Percentiles rank a stretch among this genome's conserved stretches.
Evolutionary conservation across 2,329 filamentous ascomycete genomes (phyloP).

Genomic region (Aspergillus uvarum): DNA sequence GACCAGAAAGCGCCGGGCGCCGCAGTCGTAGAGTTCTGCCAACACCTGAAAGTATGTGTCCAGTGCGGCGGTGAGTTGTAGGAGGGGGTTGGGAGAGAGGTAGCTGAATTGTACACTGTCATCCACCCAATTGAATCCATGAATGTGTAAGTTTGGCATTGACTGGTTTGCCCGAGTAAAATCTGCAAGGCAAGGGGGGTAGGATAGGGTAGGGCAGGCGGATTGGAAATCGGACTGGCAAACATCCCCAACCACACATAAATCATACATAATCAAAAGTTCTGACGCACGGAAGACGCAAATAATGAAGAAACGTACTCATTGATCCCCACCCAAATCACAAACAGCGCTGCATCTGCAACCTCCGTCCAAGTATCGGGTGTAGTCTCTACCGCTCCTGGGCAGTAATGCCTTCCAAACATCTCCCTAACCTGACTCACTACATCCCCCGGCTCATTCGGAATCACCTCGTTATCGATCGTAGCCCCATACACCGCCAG

Average conservation of each 20-base stretch:
- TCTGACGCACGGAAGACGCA: not conserved
- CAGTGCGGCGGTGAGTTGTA: not conserved
- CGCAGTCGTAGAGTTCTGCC: constrained; percentile 1
- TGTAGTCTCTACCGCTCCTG: not conserved
- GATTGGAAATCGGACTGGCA: not conserved
- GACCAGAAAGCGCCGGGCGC: constrained; percentile 4
- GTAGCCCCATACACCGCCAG: constrained; percentile 10
- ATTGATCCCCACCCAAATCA: not conserved
- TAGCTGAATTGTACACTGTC: not conserved
- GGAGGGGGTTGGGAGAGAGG: not conserved
- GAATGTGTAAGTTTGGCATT: too few relatives aligned
- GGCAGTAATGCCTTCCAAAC: not conserved
- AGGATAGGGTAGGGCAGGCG: too few relatives aligned
- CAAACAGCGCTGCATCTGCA: not conserved
- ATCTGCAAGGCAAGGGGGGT: not conserved
- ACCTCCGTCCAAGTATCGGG: not conserved
- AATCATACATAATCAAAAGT: too few relatives aligned
- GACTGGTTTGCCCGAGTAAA: not conserved
- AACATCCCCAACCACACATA: too few relatives aligned
- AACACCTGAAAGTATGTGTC: constrained; percentile 1
- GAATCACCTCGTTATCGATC: not conserved
- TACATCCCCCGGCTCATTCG: not conserved
- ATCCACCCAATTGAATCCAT: too few relatives aligned
- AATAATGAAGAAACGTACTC: not conserved
- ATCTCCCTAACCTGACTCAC: constrained; percentile 1